Percentiles rank a stretch among this genome's conserved stretches.
These are phyloP conservation scores for Exophiala dermatitidis DNA, from an alignment of 2,329 filamentous ascomycete species.

Conservation along the genomic window DNA sequence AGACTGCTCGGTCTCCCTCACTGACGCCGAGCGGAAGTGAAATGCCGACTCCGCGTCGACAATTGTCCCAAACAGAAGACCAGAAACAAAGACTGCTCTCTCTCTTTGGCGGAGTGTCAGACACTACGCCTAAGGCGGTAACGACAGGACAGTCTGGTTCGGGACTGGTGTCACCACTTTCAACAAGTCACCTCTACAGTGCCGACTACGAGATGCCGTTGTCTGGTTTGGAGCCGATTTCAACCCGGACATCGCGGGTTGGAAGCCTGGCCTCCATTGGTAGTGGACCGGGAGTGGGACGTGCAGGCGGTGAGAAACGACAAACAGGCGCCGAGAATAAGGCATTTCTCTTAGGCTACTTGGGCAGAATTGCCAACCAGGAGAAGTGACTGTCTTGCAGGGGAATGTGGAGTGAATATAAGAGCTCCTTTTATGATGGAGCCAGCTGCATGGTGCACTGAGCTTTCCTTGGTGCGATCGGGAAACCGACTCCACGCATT, in stretches of 20 bases:
- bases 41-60: slow-evolving; percentile 14
- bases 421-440: too few species aligned
- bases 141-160: slow-evolving; percentile 6
- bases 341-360: slow-evolving; percentile 67
- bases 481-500: too few species aligned
- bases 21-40: background rate
- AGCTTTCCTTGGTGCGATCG: too few species aligned
- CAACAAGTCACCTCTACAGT: slow-evolving; percentile 18
- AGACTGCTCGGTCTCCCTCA: slow-evolving; percentile 3
- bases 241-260: slow-evolving; percentile 23
- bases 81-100: slow-evolving; percentile 49
- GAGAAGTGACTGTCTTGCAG: slow-evolving; percentile 8
- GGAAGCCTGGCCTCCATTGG: slow-evolving; percentile 24
- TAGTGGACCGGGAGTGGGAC: slow-evolving; percentile 20
- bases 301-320: slow-evolving; percentile 47
- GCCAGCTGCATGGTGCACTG: too few species aligned
- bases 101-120: slow-evolving; percentile 50
- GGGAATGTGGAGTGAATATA: background rate
- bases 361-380: slow-evolving; percentile 43
- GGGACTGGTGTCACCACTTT: slow-evolving; percentile 21
- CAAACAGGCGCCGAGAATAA: slow-evolving; percentile 60
- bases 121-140: slow-evolving; percentile 6
- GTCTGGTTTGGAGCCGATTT: slow-evolving; percentile 26
- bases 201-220: slow-evolving; percentile 21
- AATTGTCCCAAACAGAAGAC: slow-evolving; percentile 27